These are phyloP conservation scores for Leccinum variicolor DNA, from an alignment of 768 basidiomycete species.

Conservation along the genomic window DNA sequence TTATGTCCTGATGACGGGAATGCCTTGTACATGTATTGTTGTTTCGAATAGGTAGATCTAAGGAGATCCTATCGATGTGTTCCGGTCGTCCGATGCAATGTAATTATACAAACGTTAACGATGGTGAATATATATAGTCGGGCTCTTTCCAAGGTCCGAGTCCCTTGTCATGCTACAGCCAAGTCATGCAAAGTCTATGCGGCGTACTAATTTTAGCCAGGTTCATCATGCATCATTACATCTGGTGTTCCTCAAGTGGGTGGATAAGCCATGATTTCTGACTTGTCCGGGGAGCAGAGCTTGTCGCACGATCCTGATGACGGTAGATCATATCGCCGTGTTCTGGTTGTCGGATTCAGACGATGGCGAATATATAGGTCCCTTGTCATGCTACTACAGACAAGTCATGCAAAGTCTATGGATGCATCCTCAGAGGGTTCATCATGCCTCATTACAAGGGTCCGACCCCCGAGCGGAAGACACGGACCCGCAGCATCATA, in stretches of 20 bases:
- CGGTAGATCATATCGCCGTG: too few species aligned
- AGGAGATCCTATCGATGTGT: too few species aligned
- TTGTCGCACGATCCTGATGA: too few species aligned
- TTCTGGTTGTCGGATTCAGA: too few species aligned
- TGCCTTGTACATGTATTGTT: neutral
- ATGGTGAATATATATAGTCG: neutral
- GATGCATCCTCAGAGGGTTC: neutral
- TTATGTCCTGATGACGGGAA: neutral
- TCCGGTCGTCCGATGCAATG: too few species aligned
- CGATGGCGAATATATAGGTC: neutral
- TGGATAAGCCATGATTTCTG: too few species aligned
- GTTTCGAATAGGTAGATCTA: neutral
- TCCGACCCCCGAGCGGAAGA: neutral
- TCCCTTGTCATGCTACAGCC: neutral
- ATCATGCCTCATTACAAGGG: conserved; percentile 3
- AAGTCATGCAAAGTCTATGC: conserved; percentile 3
- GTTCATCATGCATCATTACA: conserved; percentile 1
- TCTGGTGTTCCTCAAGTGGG: too few species aligned
- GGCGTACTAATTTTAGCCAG: neutral
- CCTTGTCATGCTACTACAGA: neutral
- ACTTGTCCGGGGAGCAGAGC: too few species aligned
- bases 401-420: conserved; percentile 4
- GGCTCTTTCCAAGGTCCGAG: too few species aligned
- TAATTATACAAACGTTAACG: neutral
- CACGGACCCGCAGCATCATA: neutral